Evolutionary conservation across 2,329 filamentous ascomycete genomes (phyloP), one percentile per base, ranked within the genome.

Genomic region (Fusarium liriodendri): DNA sequence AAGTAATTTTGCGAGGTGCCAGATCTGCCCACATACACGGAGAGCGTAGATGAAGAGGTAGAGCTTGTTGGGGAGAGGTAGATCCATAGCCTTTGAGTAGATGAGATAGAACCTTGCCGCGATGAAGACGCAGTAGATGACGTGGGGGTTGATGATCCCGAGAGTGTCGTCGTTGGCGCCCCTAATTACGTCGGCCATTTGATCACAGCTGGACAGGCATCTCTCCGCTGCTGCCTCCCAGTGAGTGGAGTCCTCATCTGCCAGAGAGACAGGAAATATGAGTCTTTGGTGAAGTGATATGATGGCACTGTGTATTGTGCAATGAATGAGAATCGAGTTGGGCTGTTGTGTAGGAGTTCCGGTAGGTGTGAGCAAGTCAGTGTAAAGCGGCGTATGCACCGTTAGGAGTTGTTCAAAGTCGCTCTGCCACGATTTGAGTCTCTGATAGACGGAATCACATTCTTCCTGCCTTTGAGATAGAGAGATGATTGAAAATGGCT

Each of bases 41-140:
- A 69, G 57, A 1, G 62, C 66, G n/a, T 69, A 69, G 22, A 66
- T 64, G n/a, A 69, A 64, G 18, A 69, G 55, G 25, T 61, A 69
- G 0, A 69, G 66, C 8, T 62, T 69, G n/a, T 58, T 69, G 0
- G 66, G 66, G 1, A 66, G 11, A 9, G 20, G 11, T 2, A 35
- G 14, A 2, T 61, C 29, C 62, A 69, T 66, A 6, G 66, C 66
- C 10, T 50, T 54, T 2, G 66, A 61, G 25, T 69, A 66, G 5
- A 69, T 66, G 20, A 69, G 52, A 47, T 69, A 69, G 22, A 69
- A 69, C 16, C 66, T 47, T 2, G 66, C 66, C 3, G 66, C 66
- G 10, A 66, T 47, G 2, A 69, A 69, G 11, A 66, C 40, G 10
- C 54, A 62, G 37, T 61, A 66, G 9, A 66, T 60, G 2, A 69